Base-by-base conservation (phyloP, 352 stramenopile species). In the Pilasporangium apinafurcum region DNA sequence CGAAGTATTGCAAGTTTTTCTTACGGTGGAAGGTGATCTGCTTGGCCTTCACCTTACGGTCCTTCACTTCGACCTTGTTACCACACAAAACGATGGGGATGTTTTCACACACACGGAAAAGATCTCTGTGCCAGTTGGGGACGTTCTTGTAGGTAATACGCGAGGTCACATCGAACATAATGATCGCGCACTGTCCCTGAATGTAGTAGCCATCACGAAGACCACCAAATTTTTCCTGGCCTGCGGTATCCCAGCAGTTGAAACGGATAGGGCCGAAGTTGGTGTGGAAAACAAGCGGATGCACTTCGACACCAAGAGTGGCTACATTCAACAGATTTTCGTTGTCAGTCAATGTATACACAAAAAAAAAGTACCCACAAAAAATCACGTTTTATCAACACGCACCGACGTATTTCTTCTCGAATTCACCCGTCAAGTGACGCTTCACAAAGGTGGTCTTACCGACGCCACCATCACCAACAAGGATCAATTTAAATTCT, bases 361-460 rank as follows among this genome's bases (percentile, higher is more conserved):
- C 20, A 26, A 43, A 32, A 22, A 33, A 16, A 22, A 21, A 35
- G 20, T 8, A 9, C 5, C 13, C 36, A 35, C 7, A 36, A 24
- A 24, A 21, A 41, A 4, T 16, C 9, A 22, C 2, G n/a, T 25
- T 21, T n/a, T n/a, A 36, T n/a, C 12, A 8, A 16, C 28, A 62
- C 64, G 31, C 56, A 71, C 54, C 73, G 38, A 99, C 96, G 66
- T 99, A 99, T 66, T 98, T 98, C 86, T 99, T 99, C 68, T 99
- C 96, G 72, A 99, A 99, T 68, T 99, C 96, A 72, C 97, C 97
- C 35, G 96, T 99, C 71, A 99, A 89, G 80, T 99, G 96, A 48
- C 97, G 86, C 86, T 99, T 99, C 27, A 99, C 96, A 65, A 99
- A 99, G 25, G 97, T 99, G n/a, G 97, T 99, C 82, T 99, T 99